Conservation (phyloP, 2,329 filamentous ascomycete genomes). For the Emergomyces pasteurianus region DNA sequence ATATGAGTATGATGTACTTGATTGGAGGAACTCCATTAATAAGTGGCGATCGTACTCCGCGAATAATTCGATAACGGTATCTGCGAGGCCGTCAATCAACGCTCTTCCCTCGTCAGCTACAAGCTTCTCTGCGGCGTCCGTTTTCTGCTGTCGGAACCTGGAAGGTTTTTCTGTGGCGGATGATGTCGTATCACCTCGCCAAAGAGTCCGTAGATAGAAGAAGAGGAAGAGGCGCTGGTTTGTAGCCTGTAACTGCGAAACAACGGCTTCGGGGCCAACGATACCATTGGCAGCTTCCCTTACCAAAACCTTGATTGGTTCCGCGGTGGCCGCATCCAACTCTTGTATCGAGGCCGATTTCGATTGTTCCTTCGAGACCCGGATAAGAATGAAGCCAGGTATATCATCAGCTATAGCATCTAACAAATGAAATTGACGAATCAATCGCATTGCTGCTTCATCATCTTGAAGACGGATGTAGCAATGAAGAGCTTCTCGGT, state of each 20-base stretch:
- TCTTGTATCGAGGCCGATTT: conserved; percentile 55
- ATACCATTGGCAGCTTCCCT: conserved; percentile 85
- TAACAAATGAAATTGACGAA: conserved; percentile 78
- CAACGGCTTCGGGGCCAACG: conserved; percentile 63
- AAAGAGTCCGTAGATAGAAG: conserved; percentile 81
- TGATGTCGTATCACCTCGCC: conserved; percentile 58
- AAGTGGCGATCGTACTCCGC: conserved; percentile 68
- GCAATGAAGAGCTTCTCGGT: conserved; percentile 72
- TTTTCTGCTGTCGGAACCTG: conserved; percentile 25
- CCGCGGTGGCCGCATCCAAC: conserved; percentile 65
- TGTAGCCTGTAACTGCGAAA: conserved; percentile 60
- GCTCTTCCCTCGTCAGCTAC: conserved; percentile 47
- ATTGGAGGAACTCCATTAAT: conserved; percentile 76
- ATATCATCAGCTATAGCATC: conserved; percentile 85
- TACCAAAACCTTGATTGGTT: conserved; percentile 76
- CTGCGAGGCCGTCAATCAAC: conserved; percentile 75
- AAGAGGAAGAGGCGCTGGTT: conserved; percentile 66
- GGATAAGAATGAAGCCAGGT: conserved; percentile 71
- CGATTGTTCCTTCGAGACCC: conserved; percentile 62
- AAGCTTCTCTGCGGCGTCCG: conserved; percentile 35
- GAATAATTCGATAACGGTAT: conserved; percentile 76
- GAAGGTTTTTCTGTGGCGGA: conserved; percentile 21
- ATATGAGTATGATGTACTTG: conserved; percentile 78
- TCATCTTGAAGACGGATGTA: conserved; percentile 89
- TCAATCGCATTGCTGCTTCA: conserved; percentile 74